Evolutionary conservation across 2,329 filamentous ascomycete species (phyloP).

Genomic region (Paraphoma chrysanthemicola): DNA sequence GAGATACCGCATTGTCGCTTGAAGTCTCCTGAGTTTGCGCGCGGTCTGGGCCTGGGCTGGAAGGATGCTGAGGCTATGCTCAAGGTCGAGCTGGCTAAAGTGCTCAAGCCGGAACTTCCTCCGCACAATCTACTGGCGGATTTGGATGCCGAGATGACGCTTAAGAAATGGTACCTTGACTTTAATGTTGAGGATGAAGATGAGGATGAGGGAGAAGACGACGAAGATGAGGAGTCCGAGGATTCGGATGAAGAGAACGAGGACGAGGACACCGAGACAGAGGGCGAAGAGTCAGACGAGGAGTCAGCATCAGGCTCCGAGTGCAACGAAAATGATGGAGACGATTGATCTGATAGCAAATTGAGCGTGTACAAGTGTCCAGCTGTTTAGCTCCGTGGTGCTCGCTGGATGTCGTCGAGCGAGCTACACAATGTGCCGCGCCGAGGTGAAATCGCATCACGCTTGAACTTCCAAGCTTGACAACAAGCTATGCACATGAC

Average conservation of each 20-base stretch:
- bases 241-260: too few relatives aligned
- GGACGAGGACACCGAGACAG: neutral
- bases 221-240: too few relatives aligned
- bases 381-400: neutral
- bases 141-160: neutral
- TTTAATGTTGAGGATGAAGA: neutral
- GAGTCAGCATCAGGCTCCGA: neutral
- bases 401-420: neutral
- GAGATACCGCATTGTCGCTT: conserved; percentile 4
- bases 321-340: neutral
- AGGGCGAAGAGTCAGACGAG: neutral
- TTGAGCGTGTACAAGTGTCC: neutral
- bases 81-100: neutral
- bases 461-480: too few relatives aligned
- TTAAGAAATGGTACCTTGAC: neutral
- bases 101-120: conserved; percentile 3
- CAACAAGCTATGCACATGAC: too few relatives aligned
- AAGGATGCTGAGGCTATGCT: conserved; percentile 5
- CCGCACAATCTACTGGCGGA: neutral
- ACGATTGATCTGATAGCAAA: too few relatives aligned
- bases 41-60: neutral
- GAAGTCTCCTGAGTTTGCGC: conserved; percentile 1
- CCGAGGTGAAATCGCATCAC: neutral
- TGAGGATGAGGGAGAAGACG: neutral
- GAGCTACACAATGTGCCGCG: neutral